Percentiles rank a stretch among this genome's conserved stretches.
Evolutionary conservation across 2,329 filamentous ascomycete species (phyloP).

Genomic region (Cladosporium oxysporum): DNA sequence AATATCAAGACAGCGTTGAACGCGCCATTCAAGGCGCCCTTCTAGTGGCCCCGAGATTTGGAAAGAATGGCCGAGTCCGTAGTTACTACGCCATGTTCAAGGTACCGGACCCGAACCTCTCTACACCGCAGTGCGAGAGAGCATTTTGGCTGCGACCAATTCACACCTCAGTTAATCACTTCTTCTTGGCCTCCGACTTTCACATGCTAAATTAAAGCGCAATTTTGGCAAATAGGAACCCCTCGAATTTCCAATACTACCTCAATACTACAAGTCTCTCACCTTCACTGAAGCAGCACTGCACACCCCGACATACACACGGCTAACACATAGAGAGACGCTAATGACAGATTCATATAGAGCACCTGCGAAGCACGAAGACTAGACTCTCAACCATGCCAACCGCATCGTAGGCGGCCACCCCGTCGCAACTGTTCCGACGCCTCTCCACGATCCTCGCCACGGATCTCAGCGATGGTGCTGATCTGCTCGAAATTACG

Average conservation of each 20-base stretch:
- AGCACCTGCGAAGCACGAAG: too few relatives aligned
- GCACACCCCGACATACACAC: neutral
- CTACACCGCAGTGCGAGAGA: too few relatives aligned
- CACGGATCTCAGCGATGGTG: neutral
- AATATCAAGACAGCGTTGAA: too few relatives aligned
- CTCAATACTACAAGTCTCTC: neutral
- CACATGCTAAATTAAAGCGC: neutral
- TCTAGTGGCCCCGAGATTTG: too few relatives aligned
- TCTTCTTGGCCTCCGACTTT: neutral
- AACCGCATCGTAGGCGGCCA: neutral
- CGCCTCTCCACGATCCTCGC: neutral
- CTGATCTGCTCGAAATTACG: neutral
- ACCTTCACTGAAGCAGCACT: neutral
- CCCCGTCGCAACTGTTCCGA: neutral
- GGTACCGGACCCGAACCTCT: too few relatives aligned
- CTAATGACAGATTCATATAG: too few relatives aligned
- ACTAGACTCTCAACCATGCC: neutral
- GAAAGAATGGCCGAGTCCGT: too few relatives aligned
- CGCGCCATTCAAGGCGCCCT: too few relatives aligned
- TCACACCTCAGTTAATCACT: neutral
- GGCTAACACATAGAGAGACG: neutral
- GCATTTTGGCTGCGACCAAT: neutral
- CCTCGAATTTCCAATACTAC: neutral
- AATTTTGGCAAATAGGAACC: neutral
- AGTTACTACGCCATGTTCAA: too few relatives aligned